Conservation (phyloP, 352 stramenopile species). For the Phytophthora multivora region DNA sequence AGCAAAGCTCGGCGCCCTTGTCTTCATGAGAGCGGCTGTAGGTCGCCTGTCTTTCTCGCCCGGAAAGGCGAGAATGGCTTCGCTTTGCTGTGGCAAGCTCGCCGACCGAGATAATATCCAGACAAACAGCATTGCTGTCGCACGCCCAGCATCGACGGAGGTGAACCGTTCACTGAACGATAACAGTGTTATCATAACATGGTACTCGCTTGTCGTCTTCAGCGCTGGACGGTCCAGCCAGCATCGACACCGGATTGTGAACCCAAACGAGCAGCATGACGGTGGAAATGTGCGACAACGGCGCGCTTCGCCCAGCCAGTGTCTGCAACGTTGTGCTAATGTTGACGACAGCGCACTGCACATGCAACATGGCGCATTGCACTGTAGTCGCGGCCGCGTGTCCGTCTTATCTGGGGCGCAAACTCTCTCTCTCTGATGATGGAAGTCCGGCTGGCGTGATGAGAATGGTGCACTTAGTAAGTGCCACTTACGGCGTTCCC, state of each 20-base stretch:
- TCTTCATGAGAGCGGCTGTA: slow-evolving; percentile 1
- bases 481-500: no score
- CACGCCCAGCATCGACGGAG: not conserved
- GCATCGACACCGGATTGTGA: not conserved
- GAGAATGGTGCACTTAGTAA: no score
- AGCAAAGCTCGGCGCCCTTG: not conserved
- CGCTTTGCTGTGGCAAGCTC: slow-evolving; percentile 3
- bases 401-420: not conserved
- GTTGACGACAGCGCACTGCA: not conserved
- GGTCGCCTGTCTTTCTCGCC: slow-evolving; percentile 11
- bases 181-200: no score
- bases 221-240: not conserved
- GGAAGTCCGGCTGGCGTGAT: not conserved
- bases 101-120: slow-evolving; percentile 12
- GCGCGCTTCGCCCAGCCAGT: not conserved
- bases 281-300: not conserved
- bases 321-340: not conserved
- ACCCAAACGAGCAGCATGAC: not conserved
- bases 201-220: no score
- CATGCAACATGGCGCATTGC: no score
- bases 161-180: no score
- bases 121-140: slow-evolving; percentile 2
- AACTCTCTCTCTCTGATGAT: not conserved
- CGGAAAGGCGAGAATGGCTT: slow-evolving; percentile 14
- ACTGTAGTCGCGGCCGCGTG: not conserved